These are phyloP conservation scores for Cercospora berteroae DNA, from an alignment of 2,329 filamentous ascomycete species.

Conservation along the genomic window DNA sequence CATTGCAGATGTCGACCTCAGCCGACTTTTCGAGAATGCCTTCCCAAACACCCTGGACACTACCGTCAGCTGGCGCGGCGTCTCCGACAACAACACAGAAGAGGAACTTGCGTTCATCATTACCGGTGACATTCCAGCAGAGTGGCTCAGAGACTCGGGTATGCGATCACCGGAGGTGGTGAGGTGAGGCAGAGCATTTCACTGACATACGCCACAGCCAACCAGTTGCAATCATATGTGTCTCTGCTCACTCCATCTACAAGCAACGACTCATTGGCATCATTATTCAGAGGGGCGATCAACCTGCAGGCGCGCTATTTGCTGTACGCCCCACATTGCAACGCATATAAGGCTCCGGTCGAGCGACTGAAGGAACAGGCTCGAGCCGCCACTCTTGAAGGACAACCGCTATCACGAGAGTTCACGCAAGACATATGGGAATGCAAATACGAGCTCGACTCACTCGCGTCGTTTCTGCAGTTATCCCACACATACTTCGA, in stretches of 20 bases:
- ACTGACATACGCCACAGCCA: constrained; percentile 39
- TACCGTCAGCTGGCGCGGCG: constrained; percentile 81
- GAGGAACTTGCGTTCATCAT: constrained; percentile 65
- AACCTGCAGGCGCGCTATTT: constrained; percentile 69
- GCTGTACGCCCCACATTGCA: constrained; percentile 55
- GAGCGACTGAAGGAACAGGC: constrained; percentile 28
- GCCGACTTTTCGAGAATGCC: constrained; percentile 65
- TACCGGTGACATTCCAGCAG: constrained; percentile 58
- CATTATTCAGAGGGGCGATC: constrained; percentile 66
- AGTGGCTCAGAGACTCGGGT: constrained; percentile 40
- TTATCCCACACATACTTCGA: constrained; percentile 49
- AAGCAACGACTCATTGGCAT: constrained; percentile 56
- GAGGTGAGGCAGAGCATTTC: not conserved
- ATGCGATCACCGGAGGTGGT: not conserved
- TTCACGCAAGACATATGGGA: constrained; percentile 48
- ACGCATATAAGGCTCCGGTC: constrained; percentile 49
- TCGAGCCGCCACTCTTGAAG: constrained; percentile 38
- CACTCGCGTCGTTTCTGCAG: constrained; percentile 49
- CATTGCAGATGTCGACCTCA: constrained; percentile 57
- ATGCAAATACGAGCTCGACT: constrained; percentile 54
- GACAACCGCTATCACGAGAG: constrained; percentile 45
- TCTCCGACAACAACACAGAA: constrained; percentile 47
- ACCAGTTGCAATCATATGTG: constrained; percentile 68
- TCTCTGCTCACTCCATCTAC: constrained; percentile 50
- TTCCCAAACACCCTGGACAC: constrained; percentile 78